Conservation (phyloP, 2,329 filamentous ascomycete species). For the Tolypocladium tropicale region DNA sequence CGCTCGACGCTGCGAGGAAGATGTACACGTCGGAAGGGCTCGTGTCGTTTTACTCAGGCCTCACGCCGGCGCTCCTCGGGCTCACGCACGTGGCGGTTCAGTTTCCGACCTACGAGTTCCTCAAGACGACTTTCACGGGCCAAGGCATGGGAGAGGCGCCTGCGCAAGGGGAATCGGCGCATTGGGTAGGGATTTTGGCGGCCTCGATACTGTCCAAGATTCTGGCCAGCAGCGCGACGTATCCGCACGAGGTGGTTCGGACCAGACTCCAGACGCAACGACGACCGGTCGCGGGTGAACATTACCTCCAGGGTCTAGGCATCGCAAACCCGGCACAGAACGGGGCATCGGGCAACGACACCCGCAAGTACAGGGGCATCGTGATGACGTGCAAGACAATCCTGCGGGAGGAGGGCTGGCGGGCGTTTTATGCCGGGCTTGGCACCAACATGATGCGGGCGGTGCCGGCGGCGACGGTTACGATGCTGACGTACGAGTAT, state of each 20-base stretch:
- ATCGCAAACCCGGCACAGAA: slow-evolving; percentile 23
- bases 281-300: slow-evolving; percentile 49
- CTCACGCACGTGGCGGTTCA: slow-evolving; percentile 94
- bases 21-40: slow-evolving; percentile 92
- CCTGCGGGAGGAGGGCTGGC: slow-evolving; percentile 83
- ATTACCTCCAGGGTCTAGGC: slow-evolving; percentile 39
- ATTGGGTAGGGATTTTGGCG: slow-evolving; percentile 75
- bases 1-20: slow-evolving; percentile 82
- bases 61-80: slow-evolving; percentile 84
- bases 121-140: slow-evolving; percentile 86
- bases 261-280: slow-evolving; percentile 92
- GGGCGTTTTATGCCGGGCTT: slow-evolving; percentile 93
- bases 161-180: slow-evolving; percentile 34
- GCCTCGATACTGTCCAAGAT: slow-evolving; percentile 93
- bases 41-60: slow-evolving; percentile 85
- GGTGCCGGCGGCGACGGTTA: slow-evolving; percentile 90
- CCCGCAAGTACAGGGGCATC: slow-evolving; percentile 64
- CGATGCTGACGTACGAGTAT: slow-evolving; percentile 94
- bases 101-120: slow-evolving; percentile 89
- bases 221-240: slow-evolving; percentile 87
- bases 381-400: slow-evolving; percentile 77
- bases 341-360: slow-evolving; percentile 15
- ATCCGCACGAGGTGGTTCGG: slow-evolving; percentile 92
- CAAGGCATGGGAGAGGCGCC: slow-evolving; percentile 67
- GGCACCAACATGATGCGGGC: slow-evolving; percentile 96